Conservation (phyloP, 495 filamentous ascomycete genomes). For the Xylaria longipes region DNA sequence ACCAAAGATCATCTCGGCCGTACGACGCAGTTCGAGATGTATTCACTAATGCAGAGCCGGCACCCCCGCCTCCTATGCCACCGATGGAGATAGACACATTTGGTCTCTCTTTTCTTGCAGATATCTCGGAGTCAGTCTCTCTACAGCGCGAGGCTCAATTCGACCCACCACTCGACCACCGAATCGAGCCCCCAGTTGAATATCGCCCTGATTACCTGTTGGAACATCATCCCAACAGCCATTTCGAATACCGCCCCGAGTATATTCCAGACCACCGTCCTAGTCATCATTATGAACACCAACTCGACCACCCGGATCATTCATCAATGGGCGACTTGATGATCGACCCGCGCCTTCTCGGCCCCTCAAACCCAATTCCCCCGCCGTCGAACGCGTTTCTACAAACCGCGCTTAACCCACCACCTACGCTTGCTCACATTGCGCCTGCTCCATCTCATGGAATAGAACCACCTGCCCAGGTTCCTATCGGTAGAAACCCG, state of each 20-base stretch:
- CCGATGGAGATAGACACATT: constrained; percentile 27
- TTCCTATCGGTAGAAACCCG: constrained; percentile 30
- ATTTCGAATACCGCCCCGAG: constrained; percentile 20
- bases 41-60: constrained; percentile 44
- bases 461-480: constrained; percentile 28
- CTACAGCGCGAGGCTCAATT: constrained; percentile 23
- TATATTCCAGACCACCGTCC: constrained; percentile 20
- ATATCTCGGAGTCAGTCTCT: constrained; percentile 32
- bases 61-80: constrained; percentile 27
- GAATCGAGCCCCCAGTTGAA: constrained; percentile 10
- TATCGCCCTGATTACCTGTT: constrained; percentile 20
- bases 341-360: constrained; percentile 36
- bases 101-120: constrained; percentile 43
- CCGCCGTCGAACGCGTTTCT: constrained; percentile 45
- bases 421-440: constrained; percentile 32
- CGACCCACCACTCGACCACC: constrained; percentile 15
- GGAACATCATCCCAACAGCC: constrained; percentile 14
- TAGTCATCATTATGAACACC: constrained; percentile 16
- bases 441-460: constrained; percentile 32
- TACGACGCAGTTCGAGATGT: constrained; percentile 58
- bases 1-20: constrained; percentile 43
- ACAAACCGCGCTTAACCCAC: constrained; percentile 50
- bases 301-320: constrained; percentile 1
- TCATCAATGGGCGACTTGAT: constrained; percentile 27
- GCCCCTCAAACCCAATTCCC: constrained; percentile 18